Evolutionary conservation across 225 moss, liverwort and hornwort species (phyloP).

Genomic region (Sphagnum tenellum): DNA sequence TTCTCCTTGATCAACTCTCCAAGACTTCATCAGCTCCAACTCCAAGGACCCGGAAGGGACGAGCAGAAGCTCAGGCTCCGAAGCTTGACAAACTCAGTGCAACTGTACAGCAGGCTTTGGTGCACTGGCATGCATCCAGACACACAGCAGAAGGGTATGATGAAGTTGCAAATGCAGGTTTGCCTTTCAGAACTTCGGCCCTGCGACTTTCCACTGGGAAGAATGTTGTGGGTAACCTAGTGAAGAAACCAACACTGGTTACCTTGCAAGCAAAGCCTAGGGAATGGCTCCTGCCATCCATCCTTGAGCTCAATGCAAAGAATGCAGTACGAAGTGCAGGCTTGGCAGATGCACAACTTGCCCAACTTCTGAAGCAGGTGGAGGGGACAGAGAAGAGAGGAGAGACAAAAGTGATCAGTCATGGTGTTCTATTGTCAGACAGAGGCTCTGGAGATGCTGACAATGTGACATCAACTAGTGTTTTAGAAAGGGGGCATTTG

Average conservation of each 20-base stretch:
- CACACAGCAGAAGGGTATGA: conserved; percentile 16
- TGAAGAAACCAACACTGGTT: conserved; percentile 66
- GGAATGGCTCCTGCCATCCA: conserved; percentile 52
- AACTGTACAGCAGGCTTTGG: conserved; percentile 62
- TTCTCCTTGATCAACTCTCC: conserved; percentile 84
- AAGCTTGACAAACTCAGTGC: conserved; percentile 35
- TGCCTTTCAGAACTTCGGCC: conserved; percentile 47
- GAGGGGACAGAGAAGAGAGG: conserved; percentile 8
- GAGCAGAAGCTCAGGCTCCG: conserved; percentile 10
- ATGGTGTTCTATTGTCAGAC: conserved; percentile 47
- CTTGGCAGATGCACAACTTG: conserved; percentile 31
- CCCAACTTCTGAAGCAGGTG: conserved; percentile 26
- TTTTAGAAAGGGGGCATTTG: conserved; percentile 13
- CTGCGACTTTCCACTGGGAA: conserved; percentile 36
- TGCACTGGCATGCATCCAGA: conserved; percentile 28
- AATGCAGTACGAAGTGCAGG: conserved; percentile 24
- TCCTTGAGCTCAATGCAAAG: conserved; percentile 70
- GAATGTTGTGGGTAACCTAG: conserved; percentile 24
- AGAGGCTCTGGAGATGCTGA: neutral
- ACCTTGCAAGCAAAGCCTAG: conserved; percentile 84
- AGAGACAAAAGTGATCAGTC: conserved; percentile 37
- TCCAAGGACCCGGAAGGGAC: conserved; percentile 38
- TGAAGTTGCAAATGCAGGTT: conserved; percentile 2
- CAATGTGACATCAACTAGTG: neutral
- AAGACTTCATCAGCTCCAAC: conserved; percentile 34